Evolutionary conservation across 345 rosid genomes (phyloP), one percentile per base, ranked within the genome.

Genomic region (Gossypium mustelinum): DNA sequence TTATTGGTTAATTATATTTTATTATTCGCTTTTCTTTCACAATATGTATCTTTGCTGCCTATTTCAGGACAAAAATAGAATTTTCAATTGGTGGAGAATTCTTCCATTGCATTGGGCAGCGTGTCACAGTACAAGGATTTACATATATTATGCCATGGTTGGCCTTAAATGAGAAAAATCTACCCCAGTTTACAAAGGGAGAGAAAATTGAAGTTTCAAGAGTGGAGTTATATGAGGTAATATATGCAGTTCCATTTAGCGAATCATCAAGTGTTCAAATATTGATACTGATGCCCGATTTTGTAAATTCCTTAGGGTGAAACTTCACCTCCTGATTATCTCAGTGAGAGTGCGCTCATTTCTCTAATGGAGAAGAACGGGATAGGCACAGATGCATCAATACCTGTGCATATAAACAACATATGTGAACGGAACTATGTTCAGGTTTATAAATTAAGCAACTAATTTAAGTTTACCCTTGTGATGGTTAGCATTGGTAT

Each of bases 381-480:
- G 57, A 92, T 94, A 58, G 98, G 98, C 75, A 94, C 98, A 50
- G 98, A 94, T 89, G 98, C 98, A 73, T 94, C 98, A 76, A 94
- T 94, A 74, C 77, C 98, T 44, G 89, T 87, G 50, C 98, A 94
- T 79, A 92, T 94, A 66, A 94, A 92, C 87, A 94, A 94, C 87
- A 94, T 94, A 68, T 90, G 97, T 66, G 98, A 94, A 73, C 92
- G 98, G 70, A 92, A 94, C 80, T 94, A 92, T 83, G 98, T 94
- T 60, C 94, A 92, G 97, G 98, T 90, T 47, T 67, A 78, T 75
- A 34, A 58, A 13, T 43, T 68, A 16, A 20, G 34, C 18, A 44
- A 13, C 60, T 67, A 7, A 43, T 43, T 29, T 69, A n/a, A 14
- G n/a, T 51, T 65, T 17, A 13, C 16, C 72, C 62, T 75, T 72